Conservation (phyloP, 495 filamentous ascomycete genomes). For the Penicillium longicatenatum region DNA sequence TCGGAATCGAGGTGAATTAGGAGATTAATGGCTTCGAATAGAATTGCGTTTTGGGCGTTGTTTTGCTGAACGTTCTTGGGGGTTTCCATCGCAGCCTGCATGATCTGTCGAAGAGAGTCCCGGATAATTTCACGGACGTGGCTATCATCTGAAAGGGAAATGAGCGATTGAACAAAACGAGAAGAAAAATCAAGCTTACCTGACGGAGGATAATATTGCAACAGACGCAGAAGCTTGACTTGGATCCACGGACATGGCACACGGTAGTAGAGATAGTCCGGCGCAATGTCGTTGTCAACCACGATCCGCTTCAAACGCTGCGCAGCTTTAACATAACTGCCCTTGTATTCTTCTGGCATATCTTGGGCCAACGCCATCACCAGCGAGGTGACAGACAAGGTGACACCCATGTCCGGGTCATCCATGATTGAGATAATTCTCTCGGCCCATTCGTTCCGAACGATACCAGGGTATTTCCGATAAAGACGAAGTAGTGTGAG, state of each 20-base stretch:
- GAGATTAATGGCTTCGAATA: conserved; percentile 98
- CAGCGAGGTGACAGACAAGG: conserved; percentile 91
- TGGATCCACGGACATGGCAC: conserved; percentile 99
- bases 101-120: conserved; percentile 84
- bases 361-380: conserved; percentile 97
- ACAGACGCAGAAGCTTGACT: conserved; percentile 84
- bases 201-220: conserved; percentile 97
- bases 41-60: conserved; percentile 96
- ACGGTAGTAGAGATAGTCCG: conserved; percentile 97
- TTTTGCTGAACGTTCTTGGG: conserved; percentile 99
- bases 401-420: conserved; percentile 91
- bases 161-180: conserved; percentile 12
- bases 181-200: conserved; percentile 53
- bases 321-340: conserved; percentile 90
- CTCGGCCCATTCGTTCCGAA: conserved; percentile 96
- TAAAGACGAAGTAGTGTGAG: conserved; percentile 94
- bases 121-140: conserved; percentile 91
- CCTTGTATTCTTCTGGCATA: conserved; percentile 88
- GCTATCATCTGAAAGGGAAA: conserved; percentile 68
- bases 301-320: conserved; percentile 84
- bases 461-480: conserved; percentile 88
- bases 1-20: conserved; percentile 99
- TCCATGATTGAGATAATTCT: conserved; percentile 98
- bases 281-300: conserved; percentile 81
- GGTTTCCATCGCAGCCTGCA: conserved; percentile 87